phyloP scores from a whole-genome alignment of 2,329 filamentous ascomycete genomes.

The Phoma sp. region DNA sequence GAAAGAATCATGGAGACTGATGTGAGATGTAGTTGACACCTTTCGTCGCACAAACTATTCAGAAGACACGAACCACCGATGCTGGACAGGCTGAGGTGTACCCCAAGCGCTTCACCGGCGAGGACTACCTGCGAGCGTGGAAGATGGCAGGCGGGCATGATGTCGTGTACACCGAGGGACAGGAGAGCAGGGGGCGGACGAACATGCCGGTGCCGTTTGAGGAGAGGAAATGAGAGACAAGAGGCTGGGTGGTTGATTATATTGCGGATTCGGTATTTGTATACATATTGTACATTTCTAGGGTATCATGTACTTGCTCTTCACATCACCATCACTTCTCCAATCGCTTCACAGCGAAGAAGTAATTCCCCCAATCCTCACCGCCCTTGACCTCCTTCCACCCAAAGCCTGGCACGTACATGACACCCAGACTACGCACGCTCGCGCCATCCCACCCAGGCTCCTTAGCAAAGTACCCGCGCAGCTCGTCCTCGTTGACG shows the following conservation, averaged over 20 bases:
- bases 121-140: conserved; percentile 44
- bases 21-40: conserved; percentile 69
- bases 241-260: background rate
- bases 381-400: conserved; percentile 85
- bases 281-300: conserved; percentile 28
- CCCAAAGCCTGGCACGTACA: conserved; percentile 88
- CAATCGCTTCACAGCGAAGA: conserved; percentile 76
- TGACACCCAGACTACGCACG: conserved; percentile 74
- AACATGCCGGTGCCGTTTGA: conserved; percentile 38
- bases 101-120: conserved; percentile 37
- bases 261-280: background rate
- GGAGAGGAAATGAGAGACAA: conserved; percentile 19
- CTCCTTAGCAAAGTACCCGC: conserved; percentile 53
- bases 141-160: conserved; percentile 43
- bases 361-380: conserved; percentile 93
- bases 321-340: background rate
- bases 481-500: conserved; percentile 82
- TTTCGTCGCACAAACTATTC: conserved; percentile 72
- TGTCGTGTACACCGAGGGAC: conserved; percentile 21
- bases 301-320: conserved; percentile 32
- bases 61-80: conserved; percentile 39
- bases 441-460: conserved; percentile 55
- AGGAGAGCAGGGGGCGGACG: background rate
- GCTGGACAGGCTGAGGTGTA: conserved; percentile 23
- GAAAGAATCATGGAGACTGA: background rate